phyloP scores from a whole-genome alignment of 768 basidiomycete species.

The Suillus alpinus region DNA sequence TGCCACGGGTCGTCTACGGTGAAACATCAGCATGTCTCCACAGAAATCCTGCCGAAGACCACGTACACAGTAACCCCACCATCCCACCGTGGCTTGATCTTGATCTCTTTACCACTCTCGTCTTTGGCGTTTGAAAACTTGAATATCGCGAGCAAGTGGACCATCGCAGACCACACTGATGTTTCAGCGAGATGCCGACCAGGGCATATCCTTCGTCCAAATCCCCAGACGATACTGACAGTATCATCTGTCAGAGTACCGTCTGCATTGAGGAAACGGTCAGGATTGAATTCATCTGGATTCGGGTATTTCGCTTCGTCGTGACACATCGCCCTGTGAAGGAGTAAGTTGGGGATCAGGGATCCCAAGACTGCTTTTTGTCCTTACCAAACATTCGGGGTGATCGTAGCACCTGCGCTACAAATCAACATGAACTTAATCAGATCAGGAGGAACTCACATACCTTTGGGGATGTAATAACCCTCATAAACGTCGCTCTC shows the following conservation, averaged over 20 bases:
- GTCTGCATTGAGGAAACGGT: conserved; percentile 35
- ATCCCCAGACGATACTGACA: conserved; percentile 19
- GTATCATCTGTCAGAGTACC: conserved; percentile 16
- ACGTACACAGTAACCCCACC: conserved; percentile 13
- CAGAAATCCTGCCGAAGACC: not conserved
- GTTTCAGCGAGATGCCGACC: conserved; percentile 25
- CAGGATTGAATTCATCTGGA: conserved; percentile 37
- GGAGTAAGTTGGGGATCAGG: not conserved
- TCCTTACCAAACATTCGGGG: conserved; percentile 8
- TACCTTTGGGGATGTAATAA: conserved; percentile 51
- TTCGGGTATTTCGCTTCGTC: conserved; percentile 33
- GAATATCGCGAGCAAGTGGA: conserved; percentile 16
- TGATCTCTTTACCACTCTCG: conserved; percentile 18
- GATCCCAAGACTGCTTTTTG: not conserved
- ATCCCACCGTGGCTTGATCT: conserved; percentile 12
- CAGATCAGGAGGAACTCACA: not conserved
- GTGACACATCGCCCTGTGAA: conserved; percentile 32
- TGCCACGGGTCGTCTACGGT: not conserved
- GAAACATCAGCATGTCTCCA: not conserved
- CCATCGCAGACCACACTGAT: conserved; percentile 24
- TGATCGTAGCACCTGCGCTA: conserved; percentile 1
- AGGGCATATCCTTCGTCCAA: conserved; percentile 29
- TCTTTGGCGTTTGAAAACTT: conserved; percentile 16
- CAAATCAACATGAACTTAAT: not conserved
- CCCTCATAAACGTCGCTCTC: conserved; percentile 39